Conservation (phyloP, 108 stramenopile species). For the Cyclostephanos invisitatus region DNA sequence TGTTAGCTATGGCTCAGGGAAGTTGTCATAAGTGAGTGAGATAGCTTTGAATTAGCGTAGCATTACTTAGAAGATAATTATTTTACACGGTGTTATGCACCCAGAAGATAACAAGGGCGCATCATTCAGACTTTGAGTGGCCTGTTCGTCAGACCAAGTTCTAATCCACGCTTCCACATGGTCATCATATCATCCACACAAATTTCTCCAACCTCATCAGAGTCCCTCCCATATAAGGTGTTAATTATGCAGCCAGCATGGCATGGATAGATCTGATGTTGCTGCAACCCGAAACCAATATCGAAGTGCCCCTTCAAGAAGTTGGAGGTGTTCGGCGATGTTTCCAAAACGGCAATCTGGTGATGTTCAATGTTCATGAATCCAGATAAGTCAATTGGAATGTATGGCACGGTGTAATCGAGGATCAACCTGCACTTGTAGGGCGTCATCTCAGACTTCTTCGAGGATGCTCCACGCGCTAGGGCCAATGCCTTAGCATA, state of each 20-base stretch:
- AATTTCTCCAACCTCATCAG: conserved; percentile 69
- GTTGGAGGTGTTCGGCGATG: conserved; percentile 44
- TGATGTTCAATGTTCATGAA: conserved; percentile 54
- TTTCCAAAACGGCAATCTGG: conserved; percentile 63
- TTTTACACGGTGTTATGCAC: neutral
- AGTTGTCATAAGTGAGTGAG: neutral
- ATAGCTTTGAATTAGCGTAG: neutral
- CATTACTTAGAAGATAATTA: neutral
- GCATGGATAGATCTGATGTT: conserved; percentile 74
- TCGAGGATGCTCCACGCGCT: conserved; percentile 37
- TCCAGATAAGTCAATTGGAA: conserved; percentile 53
- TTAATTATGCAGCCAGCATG: conserved; percentile 76
- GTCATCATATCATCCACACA: conserved; percentile 53
- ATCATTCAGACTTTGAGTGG: conserved; percentile 32
- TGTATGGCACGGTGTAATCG: conserved; percentile 73
- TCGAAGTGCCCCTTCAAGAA: conserved; percentile 72
- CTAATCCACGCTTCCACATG: conserved; percentile 48
- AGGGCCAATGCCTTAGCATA: conserved; percentile 59
- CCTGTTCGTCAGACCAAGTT: conserved; percentile 47
- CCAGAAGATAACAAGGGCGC: neutral
- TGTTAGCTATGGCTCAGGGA: too few species aligned
- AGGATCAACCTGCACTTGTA: conserved; percentile 59
- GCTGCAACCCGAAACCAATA: conserved; percentile 61
- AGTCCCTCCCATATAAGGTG: conserved; percentile 58
- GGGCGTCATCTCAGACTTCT: conserved; percentile 44